Conservation (phyloP, 2,329 filamentous ascomycete species). For the Dothideomycetidae sp. region DNA sequence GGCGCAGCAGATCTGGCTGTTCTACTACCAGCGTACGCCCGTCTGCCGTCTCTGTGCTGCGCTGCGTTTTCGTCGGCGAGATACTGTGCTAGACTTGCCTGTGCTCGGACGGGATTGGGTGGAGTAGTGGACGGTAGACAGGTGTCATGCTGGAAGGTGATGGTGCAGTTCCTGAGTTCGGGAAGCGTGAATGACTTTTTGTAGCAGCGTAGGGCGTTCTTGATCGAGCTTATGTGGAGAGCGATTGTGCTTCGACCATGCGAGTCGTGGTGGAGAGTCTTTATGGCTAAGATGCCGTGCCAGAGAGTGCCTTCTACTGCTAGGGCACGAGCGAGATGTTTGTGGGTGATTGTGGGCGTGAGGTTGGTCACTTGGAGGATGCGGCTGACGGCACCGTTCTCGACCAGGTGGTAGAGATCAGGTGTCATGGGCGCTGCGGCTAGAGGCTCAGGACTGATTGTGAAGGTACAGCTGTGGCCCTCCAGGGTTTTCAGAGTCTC, state of each 20-base stretch:
- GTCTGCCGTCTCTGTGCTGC: no score
- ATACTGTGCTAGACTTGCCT: no score
- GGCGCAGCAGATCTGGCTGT: not conserved
- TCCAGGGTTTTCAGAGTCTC: not conserved
- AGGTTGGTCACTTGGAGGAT: not conserved
- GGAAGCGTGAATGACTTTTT: not conserved
- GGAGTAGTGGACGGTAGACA: not conserved
- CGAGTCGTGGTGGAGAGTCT: not conserved
- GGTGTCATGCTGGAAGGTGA: constrained; percentile 1
- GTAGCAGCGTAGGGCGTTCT: constrained; percentile 4
- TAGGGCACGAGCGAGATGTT: not conserved
- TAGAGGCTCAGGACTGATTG: not conserved
- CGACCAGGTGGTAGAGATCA: not conserved
- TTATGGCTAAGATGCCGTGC: constrained; percentile 6
- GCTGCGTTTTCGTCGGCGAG: no score
- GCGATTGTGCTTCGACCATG: not conserved
- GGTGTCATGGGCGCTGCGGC: not conserved
- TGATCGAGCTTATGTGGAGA: constrained; percentile 6
- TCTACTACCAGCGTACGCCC: no score
- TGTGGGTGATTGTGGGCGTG: not conserved
- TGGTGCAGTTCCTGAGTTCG: not conserved
- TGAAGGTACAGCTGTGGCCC: not conserved
- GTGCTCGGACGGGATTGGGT: no score
- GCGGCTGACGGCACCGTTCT: constrained; percentile 1
- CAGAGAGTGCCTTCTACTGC: not conserved